Evolutionary conservation across 2,329 filamentous ascomycete species (phyloP), one percentile per base, ranked within the genome.

Genomic region (Apiospora malaysiana): DNA sequence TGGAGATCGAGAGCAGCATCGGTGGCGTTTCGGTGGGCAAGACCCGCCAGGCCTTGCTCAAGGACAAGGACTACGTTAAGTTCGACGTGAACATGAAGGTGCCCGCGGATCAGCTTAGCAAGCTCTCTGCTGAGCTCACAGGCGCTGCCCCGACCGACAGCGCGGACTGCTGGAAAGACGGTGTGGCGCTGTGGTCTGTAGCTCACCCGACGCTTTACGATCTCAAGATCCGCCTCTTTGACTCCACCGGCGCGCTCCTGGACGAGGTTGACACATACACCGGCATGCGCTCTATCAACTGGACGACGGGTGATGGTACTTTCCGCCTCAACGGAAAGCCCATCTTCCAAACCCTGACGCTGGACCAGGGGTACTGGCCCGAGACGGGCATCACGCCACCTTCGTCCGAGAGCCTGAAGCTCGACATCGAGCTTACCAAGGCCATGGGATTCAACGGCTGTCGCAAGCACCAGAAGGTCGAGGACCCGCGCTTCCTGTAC

Each of bases 291-390:
- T 87, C 84, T 14, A 81, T 91, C 9, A 82, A 87, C 72, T 92
- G 90, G 90, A 85, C 82, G 23, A 83, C 79, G 10, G 87, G 87
- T 2, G 87, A 91, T 72, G 84, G 87, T 0, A 86, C 88, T 0
- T 89, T 91, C 82, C 83, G 87, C 8, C 83, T 91, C 27, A 91
- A 91, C 76, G 85, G 83, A 71, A 83, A 81, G 70, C 88, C 89
- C 2, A 85, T 88, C 73, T 91, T 91, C 82, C 89, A 91, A 76
- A 85, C 87, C 16, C 81, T 91, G 1, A 84, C 85, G 67, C 83
- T 91, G 14, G 89, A 91, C 77, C 89, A 91, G 78, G 89, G 89
- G 56, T 91, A 91, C 81, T 91, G 89, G 89, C 88, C 87, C 0
- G 81, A 85, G 3, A 89, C 88, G 0, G 85, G 89, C 72, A 85